These are phyloP conservation scores for Stephania cephalantha DNA, from an alignment of 164 flowering plant genomes.

Conservation along the genomic window DNA sequence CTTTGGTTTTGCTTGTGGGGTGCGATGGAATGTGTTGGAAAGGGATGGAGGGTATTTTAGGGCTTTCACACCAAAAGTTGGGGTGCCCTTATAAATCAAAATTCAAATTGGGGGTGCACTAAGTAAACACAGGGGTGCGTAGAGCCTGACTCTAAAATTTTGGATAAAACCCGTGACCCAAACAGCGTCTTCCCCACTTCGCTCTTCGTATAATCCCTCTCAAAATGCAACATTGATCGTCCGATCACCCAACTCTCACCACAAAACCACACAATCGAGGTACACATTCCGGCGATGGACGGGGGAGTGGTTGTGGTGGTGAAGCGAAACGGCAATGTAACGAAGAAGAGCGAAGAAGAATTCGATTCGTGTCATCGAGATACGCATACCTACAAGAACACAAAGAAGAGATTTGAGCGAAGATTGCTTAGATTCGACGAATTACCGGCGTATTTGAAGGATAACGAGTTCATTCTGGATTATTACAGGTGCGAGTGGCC, in stretches of 20 bases:
- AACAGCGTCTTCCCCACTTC: neutral
- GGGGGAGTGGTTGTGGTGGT: conserved; percentile 10
- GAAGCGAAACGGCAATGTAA: neutral
- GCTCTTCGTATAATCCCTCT: neutral
- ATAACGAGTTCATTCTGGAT: conserved; percentile 77
- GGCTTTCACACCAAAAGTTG: too few relatives aligned
- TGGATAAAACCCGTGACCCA: neutral
- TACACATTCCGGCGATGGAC: neutral
- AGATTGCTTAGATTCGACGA: conserved; percentile 63
- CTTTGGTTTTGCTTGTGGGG: too few relatives aligned
- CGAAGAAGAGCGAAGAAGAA: neutral
- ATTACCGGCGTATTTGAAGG: conserved; percentile 75
- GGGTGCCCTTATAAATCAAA: too few relatives aligned
- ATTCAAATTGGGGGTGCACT: too few relatives aligned
- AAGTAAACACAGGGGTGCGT: too few relatives aligned
- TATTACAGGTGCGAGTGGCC: conserved; percentile 89
- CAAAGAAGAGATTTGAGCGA: conserved; percentile 19
- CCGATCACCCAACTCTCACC: too few relatives aligned
- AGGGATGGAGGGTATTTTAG: too few relatives aligned
- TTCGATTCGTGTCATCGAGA: too few relatives aligned
- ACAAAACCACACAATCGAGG: neutral
- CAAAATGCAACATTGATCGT: too few relatives aligned
- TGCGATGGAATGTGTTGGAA: too few relatives aligned
- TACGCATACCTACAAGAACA: too few relatives aligned
- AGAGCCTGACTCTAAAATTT: too few relatives aligned